Percentiles rank a stretch among this genome's conserved stretches.
Conservation (phyloP, 1,139 yeast genomes). For the Candida labiduridarum region DNA sequence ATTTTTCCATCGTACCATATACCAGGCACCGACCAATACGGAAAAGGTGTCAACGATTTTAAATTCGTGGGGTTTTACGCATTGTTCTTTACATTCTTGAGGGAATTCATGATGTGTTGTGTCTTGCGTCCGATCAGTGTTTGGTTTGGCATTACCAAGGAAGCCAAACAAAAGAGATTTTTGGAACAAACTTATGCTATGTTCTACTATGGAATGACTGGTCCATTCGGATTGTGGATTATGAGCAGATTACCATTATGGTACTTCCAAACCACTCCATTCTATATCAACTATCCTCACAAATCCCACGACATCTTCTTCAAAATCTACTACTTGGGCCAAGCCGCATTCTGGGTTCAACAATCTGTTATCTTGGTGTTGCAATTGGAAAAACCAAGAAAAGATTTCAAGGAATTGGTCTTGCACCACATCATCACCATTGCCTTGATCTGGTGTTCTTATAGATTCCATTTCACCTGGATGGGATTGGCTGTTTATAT, state of each 20-base stretch:
- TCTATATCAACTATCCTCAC: slow-evolving; percentile 85
- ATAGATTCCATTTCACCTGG: slow-evolving; percentile 94
- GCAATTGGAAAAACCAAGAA: slow-evolving; percentile 92
- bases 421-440: slow-evolving; percentile 93
- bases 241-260: slow-evolving; percentile 85
- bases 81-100: slow-evolving; percentile 82
- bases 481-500: slow-evolving; percentile 90
- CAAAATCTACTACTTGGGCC: slow-evolving; percentile 83
- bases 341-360: slow-evolving; percentile 98
- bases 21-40: slow-evolving; percentile 63
- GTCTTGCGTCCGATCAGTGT: slow-evolving; percentile 73
- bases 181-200: slow-evolving; percentile 92
- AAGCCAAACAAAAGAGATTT: slow-evolving; percentile 72
- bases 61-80: slow-evolving; percentile 79
- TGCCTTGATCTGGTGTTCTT: slow-evolving; percentile 85
- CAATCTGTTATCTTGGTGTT: slow-evolving; percentile 81
- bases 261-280: slow-evolving; percentile 83
- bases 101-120: slow-evolving; percentile 90
- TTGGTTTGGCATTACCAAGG: slow-evolving; percentile 52
- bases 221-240: slow-evolving; percentile 87
- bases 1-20: slow-evolving; percentile 70
- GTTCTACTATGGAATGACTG: slow-evolving; percentile 76
- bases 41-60: slow-evolving; percentile 85
- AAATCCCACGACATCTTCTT: slow-evolving; percentile 67
- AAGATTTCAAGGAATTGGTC: slow-evolving; percentile 87